phyloP scores from a whole-genome alignment of 345 rosid genomes.

The Brassica rapa region DNA sequence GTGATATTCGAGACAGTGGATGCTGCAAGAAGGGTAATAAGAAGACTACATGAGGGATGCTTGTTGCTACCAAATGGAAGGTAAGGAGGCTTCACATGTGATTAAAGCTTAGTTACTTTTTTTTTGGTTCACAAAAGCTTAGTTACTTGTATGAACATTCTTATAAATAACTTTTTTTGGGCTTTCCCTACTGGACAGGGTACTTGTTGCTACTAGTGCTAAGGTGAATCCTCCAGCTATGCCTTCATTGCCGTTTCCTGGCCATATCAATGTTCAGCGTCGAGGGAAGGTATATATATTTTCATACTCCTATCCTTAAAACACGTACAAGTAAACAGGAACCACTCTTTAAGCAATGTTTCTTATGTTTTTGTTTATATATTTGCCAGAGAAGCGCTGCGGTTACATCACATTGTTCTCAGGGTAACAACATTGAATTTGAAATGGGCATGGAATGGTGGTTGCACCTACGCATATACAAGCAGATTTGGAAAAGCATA shows the following conservation, averaged over 20 bases:
- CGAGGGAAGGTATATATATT: constrained; percentile 55
- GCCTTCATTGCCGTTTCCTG: constrained; percentile 48
- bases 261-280: constrained; percentile 55
- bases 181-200: constrained; percentile 47
- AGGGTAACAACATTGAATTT: constrained; percentile 77
- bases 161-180: background rate
- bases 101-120: background rate
- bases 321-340: background rate
- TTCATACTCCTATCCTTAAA: background rate
- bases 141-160: background rate
- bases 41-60: constrained; percentile 59
- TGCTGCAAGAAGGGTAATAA: constrained; percentile 52
- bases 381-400: constrained; percentile 59
- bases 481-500: constrained; percentile 41
- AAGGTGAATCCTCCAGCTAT: constrained; percentile 46
- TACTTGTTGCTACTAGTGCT: constrained; percentile 58
- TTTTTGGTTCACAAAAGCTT: too few species aligned
- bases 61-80: constrained; percentile 70
- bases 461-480: constrained; percentile 48
- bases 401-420: constrained; percentile 79
- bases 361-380: background rate
- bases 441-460: constrained; percentile 81
- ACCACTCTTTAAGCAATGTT: background rate
- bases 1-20: constrained; percentile 60
- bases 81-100: constrained; percentile 39